phyloP scores from a whole-genome alignment of 1,284 basidiomycete genomes.

The Marasmius fiardii region DNA sequence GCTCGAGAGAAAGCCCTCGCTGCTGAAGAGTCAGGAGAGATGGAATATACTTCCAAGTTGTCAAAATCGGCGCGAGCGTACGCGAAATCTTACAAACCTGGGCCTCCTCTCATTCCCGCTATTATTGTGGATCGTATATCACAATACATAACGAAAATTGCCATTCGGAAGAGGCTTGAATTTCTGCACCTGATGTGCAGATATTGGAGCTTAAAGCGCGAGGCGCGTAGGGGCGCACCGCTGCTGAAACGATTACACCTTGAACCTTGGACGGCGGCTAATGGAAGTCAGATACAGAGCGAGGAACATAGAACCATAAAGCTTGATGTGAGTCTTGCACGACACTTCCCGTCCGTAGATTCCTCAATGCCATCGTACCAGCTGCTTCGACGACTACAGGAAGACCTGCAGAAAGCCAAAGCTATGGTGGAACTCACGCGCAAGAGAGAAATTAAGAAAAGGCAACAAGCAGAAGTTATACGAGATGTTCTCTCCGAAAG shows the following conservation, averaged over 20 bases:
- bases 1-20: slow-evolving; percentile 54
- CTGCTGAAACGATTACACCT: slow-evolving; percentile 91
- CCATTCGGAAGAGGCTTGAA: slow-evolving; percentile 72
- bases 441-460: slow-evolving; percentile 85
- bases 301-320: slow-evolving; percentile 86
- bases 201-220: slow-evolving; percentile 97
- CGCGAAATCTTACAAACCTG: slow-evolving; percentile 76
- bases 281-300: slow-evolving; percentile 61
- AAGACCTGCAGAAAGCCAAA: slow-evolving; percentile 77
- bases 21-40: slow-evolving; percentile 42
- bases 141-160: slow-evolving; percentile 74
- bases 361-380: slow-evolving; percentile 27
- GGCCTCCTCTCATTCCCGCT: slow-evolving; percentile 73
- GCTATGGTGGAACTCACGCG: slow-evolving; percentile 70
- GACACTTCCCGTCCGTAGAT: not conserved
- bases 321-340: slow-evolving; percentile 57
- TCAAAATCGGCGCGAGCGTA: slow-evolving; percentile 78
- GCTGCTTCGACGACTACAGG: slow-evolving; percentile 69
- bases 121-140: slow-evolving; percentile 76
- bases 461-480: slow-evolving; percentile 69
- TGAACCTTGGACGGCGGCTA: slow-evolving; percentile 94
- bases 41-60: slow-evolving; percentile 35
- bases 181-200: slow-evolving; percentile 81
- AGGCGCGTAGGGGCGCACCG: slow-evolving; percentile 90
- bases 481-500: slow-evolving; percentile 62